Percentiles rank a stretch among this genome's conserved stretches.
Evolutionary conservation across 2,329 filamentous ascomycete species (phyloP).

Genomic region (Clarireedia hainanense): DNA sequence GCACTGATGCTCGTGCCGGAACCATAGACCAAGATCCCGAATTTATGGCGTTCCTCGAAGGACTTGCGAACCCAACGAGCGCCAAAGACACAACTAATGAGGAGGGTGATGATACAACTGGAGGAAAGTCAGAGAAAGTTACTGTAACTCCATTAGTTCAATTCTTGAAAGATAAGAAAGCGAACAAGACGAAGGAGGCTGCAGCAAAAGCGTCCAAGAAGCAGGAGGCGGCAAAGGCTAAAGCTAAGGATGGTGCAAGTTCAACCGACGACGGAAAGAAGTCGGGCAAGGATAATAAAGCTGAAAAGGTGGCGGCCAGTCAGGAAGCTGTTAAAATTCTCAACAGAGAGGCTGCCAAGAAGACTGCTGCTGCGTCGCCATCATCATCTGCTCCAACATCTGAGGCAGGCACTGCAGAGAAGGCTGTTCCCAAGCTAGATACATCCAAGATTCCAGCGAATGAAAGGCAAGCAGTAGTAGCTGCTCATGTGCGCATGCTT

Average conservation of each 20-base stretch:
- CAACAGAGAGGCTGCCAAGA: slow-evolving; percentile 48
- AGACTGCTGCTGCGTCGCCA: slow-evolving; percentile 32
- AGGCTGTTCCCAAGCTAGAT: slow-evolving; percentile 42
- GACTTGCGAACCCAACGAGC: slow-evolving; percentile 62
- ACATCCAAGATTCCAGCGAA: slow-evolving; percentile 36
- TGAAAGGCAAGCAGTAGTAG: slow-evolving; percentile 39
- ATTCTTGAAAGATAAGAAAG: slow-evolving; percentile 86
- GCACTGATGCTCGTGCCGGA: slow-evolving; percentile 77
- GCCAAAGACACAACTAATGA: slow-evolving; percentile 40
- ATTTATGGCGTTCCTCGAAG: slow-evolving; percentile 88
- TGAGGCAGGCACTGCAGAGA: slow-evolving; percentile 16
- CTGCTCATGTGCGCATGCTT: slow-evolving; percentile 55
- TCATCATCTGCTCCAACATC: slow-evolving; percentile 5
- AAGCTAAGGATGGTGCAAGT: slow-evolving; percentile 41
- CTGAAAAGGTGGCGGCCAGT: slow-evolving; percentile 50
- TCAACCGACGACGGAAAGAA: slow-evolving; percentile 40
- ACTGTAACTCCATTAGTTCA: slow-evolving; percentile 86
- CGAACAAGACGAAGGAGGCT: slow-evolving; percentile 56
- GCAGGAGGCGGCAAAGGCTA: slow-evolving; percentile 37
- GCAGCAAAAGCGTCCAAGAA: slow-evolving; percentile 48
- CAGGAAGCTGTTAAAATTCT: slow-evolving; percentile 57
- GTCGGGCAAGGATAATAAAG: slow-evolving; percentile 54
- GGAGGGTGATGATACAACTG: slow-evolving; percentile 12
- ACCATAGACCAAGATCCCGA: slow-evolving; percentile 96
- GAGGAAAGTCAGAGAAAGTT: slow-evolving; percentile 44